Evolutionary conservation across 257 asterid genomes (phyloP).

Genomic region (Linaria vulgaris): DNA sequence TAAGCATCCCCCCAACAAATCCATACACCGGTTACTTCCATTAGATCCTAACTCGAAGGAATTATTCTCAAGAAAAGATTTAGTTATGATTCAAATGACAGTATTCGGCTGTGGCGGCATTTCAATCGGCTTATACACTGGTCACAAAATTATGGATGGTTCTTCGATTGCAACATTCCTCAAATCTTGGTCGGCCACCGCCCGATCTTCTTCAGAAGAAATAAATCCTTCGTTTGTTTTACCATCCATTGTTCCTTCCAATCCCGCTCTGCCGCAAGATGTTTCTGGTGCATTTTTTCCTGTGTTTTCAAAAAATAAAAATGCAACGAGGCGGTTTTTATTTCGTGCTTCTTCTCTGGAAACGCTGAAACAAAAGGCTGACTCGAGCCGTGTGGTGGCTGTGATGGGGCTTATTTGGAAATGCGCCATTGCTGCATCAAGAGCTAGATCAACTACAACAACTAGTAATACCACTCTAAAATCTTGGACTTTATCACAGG

Average conservation of each 20-base stretch:
- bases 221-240: no score
- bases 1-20: no score
- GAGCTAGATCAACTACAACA: no score
- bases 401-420: conserved; percentile 15
- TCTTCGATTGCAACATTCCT: neutral
- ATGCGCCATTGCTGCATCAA: conserved; percentile 10
- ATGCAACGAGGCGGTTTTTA: neutral
- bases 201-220: no score
- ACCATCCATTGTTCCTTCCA: no score
- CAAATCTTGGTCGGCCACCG: conserved; percentile 13
- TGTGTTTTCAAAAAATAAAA: neutral
- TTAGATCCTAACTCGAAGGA: no score
- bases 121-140: no score
- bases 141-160: conserved; percentile 11
- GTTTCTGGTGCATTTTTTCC: neutral
- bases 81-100: no score
- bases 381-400: conserved; percentile 5
- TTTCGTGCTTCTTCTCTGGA: conserved; percentile 2
- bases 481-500: neutral
- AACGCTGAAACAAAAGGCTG: neutral
- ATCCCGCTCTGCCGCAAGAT: no score
- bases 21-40: no score
- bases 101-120: no score
- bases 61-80: no score
- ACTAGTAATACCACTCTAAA: neutral